Base-by-base conservation (phyloP, 257 asterid genomes). In the Capsicum pubescens region DNA sequence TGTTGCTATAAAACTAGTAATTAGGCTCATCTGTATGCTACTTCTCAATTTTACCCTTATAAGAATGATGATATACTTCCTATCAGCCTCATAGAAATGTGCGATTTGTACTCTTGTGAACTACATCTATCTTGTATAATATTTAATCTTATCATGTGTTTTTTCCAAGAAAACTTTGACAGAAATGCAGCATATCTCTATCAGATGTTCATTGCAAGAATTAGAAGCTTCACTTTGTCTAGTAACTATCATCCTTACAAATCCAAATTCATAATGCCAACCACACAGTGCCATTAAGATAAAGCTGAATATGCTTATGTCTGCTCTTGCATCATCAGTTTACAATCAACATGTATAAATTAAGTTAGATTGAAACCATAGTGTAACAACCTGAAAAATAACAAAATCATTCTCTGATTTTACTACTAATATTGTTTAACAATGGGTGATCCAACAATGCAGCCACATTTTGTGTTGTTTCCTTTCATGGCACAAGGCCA, bases 401-500 rank as follows among this genome's bases (percentile, higher is more conserved):
- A 36, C 79, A 50, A 44, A 63, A 6, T 9, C 6, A 60, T 15
- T 50, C 60, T 32, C 50, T 8, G 3, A 60, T 81, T 8, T 61
- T 44, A n/a, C 12, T 0, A 55, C 42, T 0, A 60, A 64, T 39
- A 39, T 39, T 39, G 44, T 39, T 39, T 44, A 44, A 5, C 15
- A 67, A 82, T 82, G 84, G 80, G 9, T 35, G 57, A 54, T 16
- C 21, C 11, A 5, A 68, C 80, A 7, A 1, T 26, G n/a, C 79
- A 82, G 80, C 84, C 80, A 58, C 87, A 87, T 72, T 82, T 87
- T 21, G 42, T 87, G 21, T 8, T 87, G 74, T 48, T 87, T 32
- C 89, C 87, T 56, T 81, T 87, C 46, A 87, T 87, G 89, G 85
- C 87, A 52, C 89, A 67, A 6, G 87, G 87, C 26, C 89, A 87